phyloP scores from a whole-genome alignment of 2,329 filamentous ascomycete species.

The Hypoxylon sp. region DNA sequence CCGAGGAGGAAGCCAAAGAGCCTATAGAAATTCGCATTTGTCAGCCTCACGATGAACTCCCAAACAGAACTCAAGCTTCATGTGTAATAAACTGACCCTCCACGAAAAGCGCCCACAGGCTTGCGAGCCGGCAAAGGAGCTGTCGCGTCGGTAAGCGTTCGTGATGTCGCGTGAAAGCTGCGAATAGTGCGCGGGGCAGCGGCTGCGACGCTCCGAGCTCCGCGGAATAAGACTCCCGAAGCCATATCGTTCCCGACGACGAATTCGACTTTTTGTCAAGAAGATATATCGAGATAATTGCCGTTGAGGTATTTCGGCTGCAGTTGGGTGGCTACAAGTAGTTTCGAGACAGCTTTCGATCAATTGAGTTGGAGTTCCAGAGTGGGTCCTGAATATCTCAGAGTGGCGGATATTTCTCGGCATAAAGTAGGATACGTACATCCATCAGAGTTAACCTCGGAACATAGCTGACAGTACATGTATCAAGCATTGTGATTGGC shows the following conservation, averaged over 20 bases:
- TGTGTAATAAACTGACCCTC: constrained; percentile 65
- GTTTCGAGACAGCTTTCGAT: constrained; percentile 30
- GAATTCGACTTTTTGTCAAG: constrained; percentile 5
- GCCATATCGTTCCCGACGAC: constrained; percentile 58
- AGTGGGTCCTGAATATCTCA: constrained; percentile 6
- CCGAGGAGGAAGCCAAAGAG: constrained; percentile 94
- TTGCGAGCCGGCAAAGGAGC: constrained; percentile 69
- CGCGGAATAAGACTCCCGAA: constrained; percentile 61
- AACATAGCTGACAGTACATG: constrained; percentile 27
- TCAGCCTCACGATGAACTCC: neutral
- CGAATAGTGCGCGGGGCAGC: constrained; percentile 52
- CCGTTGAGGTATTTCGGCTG: constrained; percentile 24
- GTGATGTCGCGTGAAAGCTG: constrained; percentile 67
- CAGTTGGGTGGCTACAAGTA: constrained; percentile 26
- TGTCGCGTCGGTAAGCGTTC: constrained; percentile 59
- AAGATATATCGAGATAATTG: constrained; percentile 10
- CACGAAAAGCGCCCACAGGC: constrained; percentile 73
- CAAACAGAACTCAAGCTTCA: neutral
- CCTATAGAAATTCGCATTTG: constrained; percentile 62
- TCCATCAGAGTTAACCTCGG: constrained; percentile 12
- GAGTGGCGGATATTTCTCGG: constrained; percentile 39
- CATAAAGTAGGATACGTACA: constrained; percentile 7
- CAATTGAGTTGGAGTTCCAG: constrained; percentile 29
- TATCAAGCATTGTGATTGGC: constrained; percentile 17
- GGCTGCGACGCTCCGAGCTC: constrained; percentile 57